A percentile compares a stretch with the other conserved stretches of the same genome.
phyloP scores from a whole-genome alignment of 306 rosid genomes.

The Castanea sativa region DNA sequence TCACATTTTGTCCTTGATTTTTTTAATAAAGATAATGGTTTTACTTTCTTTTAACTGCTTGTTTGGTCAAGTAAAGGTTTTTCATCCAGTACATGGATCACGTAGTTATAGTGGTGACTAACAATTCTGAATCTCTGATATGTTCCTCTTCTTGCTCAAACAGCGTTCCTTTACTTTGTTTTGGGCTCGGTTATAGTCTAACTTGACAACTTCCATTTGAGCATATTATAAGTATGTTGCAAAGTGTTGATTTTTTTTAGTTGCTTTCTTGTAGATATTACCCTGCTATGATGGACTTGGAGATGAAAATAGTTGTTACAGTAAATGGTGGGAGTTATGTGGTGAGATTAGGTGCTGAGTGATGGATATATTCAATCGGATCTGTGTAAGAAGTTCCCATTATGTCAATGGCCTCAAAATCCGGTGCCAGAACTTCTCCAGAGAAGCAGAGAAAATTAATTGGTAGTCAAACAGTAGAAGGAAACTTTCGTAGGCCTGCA shows the following conservation, averaged over 20 bases:
- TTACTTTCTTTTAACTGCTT: not conserved
- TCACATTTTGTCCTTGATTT: not conserved
- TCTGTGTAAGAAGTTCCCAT: slow-evolving; percentile 22
- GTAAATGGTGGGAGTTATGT: slow-evolving; percentile 35
- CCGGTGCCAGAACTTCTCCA: slow-evolving; percentile 32
- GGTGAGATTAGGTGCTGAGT: slow-evolving; percentile 29
- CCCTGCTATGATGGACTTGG: slow-evolving; percentile 20
- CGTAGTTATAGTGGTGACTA: not conserved
- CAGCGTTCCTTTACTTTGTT: not conserved
- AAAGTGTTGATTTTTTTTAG: not conserved
- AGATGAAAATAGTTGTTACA: slow-evolving; percentile 27
- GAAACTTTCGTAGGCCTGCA: slow-evolving; percentile 29
- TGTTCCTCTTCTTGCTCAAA: not conserved
- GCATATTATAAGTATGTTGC: not conserved
- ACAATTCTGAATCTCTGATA: not conserved
- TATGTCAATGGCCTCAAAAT: slow-evolving; percentile 33
- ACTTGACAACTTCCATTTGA: not conserved
- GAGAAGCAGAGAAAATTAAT: slow-evolving; percentile 24
- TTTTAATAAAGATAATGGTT: not conserved
- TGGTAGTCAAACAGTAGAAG: slow-evolving; percentile 31
- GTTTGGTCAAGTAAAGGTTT: not conserved
- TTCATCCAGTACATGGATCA: not conserved
- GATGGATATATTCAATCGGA: slow-evolving; percentile 25
- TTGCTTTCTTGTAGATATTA: slow-evolving; percentile 22
- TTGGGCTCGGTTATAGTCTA: not conserved